Evolutionary conservation across 2,329 filamentous ascomycete species (phyloP).

Genomic region (Aspergillus niger): DNA sequence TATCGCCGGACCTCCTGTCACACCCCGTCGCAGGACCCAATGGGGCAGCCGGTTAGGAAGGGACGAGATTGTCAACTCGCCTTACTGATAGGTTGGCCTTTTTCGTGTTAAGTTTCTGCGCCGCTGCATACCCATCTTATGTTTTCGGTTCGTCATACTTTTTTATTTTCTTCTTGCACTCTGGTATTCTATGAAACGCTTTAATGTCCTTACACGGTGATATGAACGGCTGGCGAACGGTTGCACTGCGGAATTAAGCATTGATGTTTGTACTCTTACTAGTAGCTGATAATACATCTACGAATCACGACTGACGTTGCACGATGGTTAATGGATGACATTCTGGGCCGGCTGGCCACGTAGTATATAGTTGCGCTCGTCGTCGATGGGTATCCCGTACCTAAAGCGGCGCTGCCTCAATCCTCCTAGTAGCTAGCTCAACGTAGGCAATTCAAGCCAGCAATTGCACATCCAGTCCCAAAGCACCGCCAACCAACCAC

Average conservation of each 20-base stretch:
- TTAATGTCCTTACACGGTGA: background rate
- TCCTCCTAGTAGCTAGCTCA: background rate
- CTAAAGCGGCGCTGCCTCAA: background rate
- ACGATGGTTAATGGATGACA: background rate
- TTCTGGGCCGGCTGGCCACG: background rate
- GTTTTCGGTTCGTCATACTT: slow-evolving; percentile 7
- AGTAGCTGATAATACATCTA: slow-evolving; percentile 18
- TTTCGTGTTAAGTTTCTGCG: slow-evolving; percentile 17
- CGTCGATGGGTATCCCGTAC: background rate
- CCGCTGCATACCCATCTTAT: slow-evolving; percentile 32
- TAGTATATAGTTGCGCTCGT: background rate
- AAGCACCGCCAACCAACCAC: background rate
- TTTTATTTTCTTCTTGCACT: slow-evolving; percentile 4
- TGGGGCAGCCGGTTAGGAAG: slow-evolving; percentile 59
- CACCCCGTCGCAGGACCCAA: slow-evolving; percentile 45
- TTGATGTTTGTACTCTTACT: background rate
- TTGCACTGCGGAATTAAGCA: background rate
- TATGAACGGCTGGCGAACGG: slow-evolving; percentile 6
- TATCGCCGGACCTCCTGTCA: slow-evolving; percentile 65
- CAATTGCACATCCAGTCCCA: background rate
- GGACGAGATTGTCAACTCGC: slow-evolving; percentile 81
- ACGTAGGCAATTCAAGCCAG: background rate
- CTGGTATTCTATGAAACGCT: slow-evolving; percentile 4
- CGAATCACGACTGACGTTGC: slow-evolving; percentile 7
- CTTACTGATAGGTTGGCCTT: slow-evolving; percentile 49